Evolutionary conservation across 2,329 filamentous ascomycete species (phyloP).

Genomic region (Penicillium sp.): DNA sequence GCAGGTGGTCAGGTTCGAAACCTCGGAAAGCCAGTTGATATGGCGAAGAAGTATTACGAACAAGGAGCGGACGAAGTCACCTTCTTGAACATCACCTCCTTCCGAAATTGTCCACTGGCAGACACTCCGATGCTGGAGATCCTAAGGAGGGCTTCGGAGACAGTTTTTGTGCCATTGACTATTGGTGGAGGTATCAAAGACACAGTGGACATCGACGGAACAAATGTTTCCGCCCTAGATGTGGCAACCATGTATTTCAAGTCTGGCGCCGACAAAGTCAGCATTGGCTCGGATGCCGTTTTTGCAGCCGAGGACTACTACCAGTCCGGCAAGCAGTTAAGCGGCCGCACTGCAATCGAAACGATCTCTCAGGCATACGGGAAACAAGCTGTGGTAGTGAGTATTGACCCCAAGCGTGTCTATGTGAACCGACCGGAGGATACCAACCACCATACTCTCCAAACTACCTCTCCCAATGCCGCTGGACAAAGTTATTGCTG

Average conservation of each 20-base stretch:
- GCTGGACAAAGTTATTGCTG: slow-evolving; percentile 78
- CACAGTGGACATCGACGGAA: slow-evolving; percentile 81
- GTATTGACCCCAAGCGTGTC: slow-evolving; percentile 85
- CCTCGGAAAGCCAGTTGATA: slow-evolving; percentile 91
- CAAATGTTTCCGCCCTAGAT: slow-evolving; percentile 78
- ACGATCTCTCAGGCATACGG: slow-evolving; percentile 91
- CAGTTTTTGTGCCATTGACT: slow-evolving; percentile 92
- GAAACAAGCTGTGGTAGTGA: slow-evolving; percentile 93
- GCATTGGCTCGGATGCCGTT: slow-evolving; percentile 92
- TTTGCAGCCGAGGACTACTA: slow-evolving; percentile 89
- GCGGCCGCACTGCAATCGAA: slow-evolving; percentile 86
- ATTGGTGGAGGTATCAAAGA: slow-evolving; percentile 94
- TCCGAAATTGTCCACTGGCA: slow-evolving; percentile 86
- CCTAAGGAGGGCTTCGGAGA: slow-evolving; percentile 74
- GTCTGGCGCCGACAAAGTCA: slow-evolving; percentile 94
- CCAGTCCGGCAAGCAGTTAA: slow-evolving; percentile 59
- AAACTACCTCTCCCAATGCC: slow-evolving; percentile 64
- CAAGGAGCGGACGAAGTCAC: slow-evolving; percentile 95
- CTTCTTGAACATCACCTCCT: slow-evolving; percentile 97
- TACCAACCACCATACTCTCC: slow-evolving; percentile 68
- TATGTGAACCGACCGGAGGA: slow-evolving; percentile 66
- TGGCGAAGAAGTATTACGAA: slow-evolving; percentile 90
- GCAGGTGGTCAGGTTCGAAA: slow-evolving; percentile 67
- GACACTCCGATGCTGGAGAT: slow-evolving; percentile 97
- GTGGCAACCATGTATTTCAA: slow-evolving; percentile 97